Percentiles rank a stretch among this genome's conserved stretches.
These are phyloP conservation scores for Phoenix roebelenii DNA, from an alignment of 176 grass and related monocot species.

Conservation along the genomic window DNA sequence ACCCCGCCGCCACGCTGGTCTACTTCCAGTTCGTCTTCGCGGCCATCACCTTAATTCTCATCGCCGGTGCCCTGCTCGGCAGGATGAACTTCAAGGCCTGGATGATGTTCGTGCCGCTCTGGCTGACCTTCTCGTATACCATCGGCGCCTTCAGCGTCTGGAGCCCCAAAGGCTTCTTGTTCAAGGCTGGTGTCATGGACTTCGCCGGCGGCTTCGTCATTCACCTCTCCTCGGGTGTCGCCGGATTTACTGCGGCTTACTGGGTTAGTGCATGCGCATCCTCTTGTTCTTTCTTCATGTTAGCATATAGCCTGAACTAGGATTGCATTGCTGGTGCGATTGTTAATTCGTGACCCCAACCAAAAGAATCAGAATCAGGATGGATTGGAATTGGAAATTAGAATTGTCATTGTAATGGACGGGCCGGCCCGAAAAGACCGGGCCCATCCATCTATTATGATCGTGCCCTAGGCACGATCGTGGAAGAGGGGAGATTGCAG, in stretches of 20 bases:
- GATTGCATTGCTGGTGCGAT: too few relatives aligned
- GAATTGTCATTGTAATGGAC: too few relatives aligned
- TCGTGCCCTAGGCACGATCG: too few relatives aligned
- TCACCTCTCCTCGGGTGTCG: slow-evolving; percentile 66
- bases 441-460: too few relatives aligned
- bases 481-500: too few relatives aligned
- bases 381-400: too few relatives aligned
- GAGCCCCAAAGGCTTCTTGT: slow-evolving; percentile 71
- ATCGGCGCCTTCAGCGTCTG: slow-evolving; percentile 77
- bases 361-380: too few relatives aligned
- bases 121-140: slow-evolving; percentile 83
- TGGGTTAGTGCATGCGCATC: slow-evolving; percentile 27
- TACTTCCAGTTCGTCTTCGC: slow-evolving; percentile 86
- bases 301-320: too few relatives aligned
- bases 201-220: slow-evolving; percentile 71
- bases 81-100: slow-evolving; percentile 61
- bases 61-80: slow-evolving; percentile 63
- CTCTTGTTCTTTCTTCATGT: background rate
- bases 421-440: too few relatives aligned
- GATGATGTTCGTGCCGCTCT: slow-evolving; percentile 77
- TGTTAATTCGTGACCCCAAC: too few relatives aligned
- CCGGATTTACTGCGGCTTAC: slow-evolving; percentile 55
- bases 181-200: slow-evolving; percentile 73
- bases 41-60: slow-evolving; percentile 72
- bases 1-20: slow-evolving; percentile 62